Evolutionary conservation across 73 alveolate species (phyloP).

Genomic region (Tetrahymena thermophila): DNA sequence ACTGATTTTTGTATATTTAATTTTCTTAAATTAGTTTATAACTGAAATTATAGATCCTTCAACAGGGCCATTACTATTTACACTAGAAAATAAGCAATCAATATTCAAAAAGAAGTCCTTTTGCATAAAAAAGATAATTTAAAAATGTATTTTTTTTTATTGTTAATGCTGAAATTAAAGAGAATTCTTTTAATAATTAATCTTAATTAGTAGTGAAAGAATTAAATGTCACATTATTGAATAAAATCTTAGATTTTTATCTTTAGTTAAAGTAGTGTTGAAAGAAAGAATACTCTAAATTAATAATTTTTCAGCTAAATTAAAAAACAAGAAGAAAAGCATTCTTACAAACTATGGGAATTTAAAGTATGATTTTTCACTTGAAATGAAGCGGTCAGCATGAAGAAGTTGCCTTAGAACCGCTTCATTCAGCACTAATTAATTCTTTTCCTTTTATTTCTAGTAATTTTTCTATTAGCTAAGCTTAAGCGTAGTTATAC

Average conservation of each 20-base stretch:
- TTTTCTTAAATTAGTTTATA: not conserved
- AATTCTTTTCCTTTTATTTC: not conserved
- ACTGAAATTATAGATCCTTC: not conserved
- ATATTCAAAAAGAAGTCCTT: not conserved
- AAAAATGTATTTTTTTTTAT: not conserved
- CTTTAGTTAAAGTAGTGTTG: no score
- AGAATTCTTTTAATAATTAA: no score
- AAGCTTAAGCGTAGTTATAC: not conserved
- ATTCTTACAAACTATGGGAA: not conserved
- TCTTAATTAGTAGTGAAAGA: no score
- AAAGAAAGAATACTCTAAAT: no score
- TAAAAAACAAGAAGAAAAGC: not conserved
- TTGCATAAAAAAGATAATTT: not conserved
- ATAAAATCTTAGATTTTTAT: no score
- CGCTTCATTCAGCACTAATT: not conserved
- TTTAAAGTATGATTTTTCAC: not conserved
- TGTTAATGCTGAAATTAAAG: no score
- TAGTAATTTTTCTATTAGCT: not conserved
- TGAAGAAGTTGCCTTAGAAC: not conserved
- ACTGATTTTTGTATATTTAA: not conserved
- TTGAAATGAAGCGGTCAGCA: not conserved
- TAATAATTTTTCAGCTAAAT: not conserved
- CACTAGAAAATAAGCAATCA: not conserved
- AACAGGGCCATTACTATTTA: not conserved
- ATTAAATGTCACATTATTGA: no score